Conservation (phyloP, 176 grass and related monocot genomes). For the Otatea glauca region DNA sequence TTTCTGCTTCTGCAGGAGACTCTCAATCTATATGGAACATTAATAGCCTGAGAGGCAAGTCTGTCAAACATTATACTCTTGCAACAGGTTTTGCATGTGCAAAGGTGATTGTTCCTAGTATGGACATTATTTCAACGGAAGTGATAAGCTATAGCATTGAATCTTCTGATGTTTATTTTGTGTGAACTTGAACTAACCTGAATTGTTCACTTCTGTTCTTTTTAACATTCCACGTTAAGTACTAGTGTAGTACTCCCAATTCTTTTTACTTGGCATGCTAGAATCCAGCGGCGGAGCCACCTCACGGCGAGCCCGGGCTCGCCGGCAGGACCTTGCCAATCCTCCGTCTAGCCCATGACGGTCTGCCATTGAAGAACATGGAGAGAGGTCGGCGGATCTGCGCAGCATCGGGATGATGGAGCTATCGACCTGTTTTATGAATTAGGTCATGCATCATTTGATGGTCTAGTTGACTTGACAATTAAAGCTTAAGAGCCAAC, state of each 20-base stretch:
- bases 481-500: no score
- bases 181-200: not conserved
- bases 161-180: not conserved
- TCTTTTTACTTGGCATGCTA: no score
- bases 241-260: not conserved
- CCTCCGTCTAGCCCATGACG: no score
- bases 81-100: constrained; percentile 81
- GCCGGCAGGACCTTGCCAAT: no score
- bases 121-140: constrained; percentile 12
- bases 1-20: constrained; percentile 69
- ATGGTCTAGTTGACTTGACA: no score
- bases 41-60: constrained; percentile 83
- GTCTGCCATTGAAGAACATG: no score
- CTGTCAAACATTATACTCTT: constrained; percentile 63
- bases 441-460: no score
- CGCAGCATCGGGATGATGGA: no score
- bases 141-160: not conserved
- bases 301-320: no score
- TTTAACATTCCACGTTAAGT: constrained; percentile 4
- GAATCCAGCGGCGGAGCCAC: no score
- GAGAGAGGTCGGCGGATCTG: no score
- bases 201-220: not conserved
- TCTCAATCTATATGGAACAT: constrained; percentile 87
- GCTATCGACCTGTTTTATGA: no score
- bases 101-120: constrained; percentile 66